Evolutionary conservation across 2,329 filamentous ascomycete genomes (phyloP).

Genomic region (Aspergillus aculeatinus): DNA sequence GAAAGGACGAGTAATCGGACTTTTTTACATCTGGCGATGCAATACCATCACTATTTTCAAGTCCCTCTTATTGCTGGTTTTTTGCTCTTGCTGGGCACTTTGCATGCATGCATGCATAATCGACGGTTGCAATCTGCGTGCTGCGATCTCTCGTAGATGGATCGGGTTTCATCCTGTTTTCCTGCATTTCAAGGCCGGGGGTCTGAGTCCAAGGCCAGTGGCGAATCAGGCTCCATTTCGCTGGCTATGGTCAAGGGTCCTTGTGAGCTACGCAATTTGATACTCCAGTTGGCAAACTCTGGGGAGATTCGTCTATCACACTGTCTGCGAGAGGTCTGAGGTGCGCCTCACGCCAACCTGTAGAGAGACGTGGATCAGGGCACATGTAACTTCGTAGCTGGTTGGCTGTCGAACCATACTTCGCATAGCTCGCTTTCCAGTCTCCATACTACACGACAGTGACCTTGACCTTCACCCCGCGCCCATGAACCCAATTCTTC

Average conservation of each 20-base stretch:
- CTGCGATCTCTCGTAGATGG: background rate
- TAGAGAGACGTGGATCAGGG: too few relatives aligned
- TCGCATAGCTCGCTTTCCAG: too few relatives aligned
- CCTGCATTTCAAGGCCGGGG: background rate
- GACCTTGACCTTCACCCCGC: slow-evolving; percentile 44
- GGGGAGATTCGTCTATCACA: too few relatives aligned
- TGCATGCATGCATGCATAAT: background rate
- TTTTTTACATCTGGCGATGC: background rate
- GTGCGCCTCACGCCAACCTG: too few relatives aligned
- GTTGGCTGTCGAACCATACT: too few relatives aligned
- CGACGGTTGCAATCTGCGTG: background rate
- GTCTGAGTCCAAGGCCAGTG: slow-evolving; percentile 2
- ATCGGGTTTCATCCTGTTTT: background rate
- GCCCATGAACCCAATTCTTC: slow-evolving; percentile 55
- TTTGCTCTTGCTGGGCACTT: background rate
- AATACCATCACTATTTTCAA: slow-evolving; percentile 7
- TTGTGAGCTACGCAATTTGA: background rate
- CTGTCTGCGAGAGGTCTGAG: too few relatives aligned
- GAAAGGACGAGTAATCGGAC: background rate
- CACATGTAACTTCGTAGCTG: too few relatives aligned
- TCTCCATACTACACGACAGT: background rate
- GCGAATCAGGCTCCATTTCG: background rate
- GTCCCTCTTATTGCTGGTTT: background rate
- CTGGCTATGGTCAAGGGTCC: too few relatives aligned
- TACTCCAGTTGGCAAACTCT: background rate